A percentile compares a stretch with the other conserved stretches of the same genome.
These are phyloP conservation scores for Dothiorella sarmentorum DNA, from an alignment of 2,329 filamentous ascomycete species.

Conservation along the genomic window DNA sequence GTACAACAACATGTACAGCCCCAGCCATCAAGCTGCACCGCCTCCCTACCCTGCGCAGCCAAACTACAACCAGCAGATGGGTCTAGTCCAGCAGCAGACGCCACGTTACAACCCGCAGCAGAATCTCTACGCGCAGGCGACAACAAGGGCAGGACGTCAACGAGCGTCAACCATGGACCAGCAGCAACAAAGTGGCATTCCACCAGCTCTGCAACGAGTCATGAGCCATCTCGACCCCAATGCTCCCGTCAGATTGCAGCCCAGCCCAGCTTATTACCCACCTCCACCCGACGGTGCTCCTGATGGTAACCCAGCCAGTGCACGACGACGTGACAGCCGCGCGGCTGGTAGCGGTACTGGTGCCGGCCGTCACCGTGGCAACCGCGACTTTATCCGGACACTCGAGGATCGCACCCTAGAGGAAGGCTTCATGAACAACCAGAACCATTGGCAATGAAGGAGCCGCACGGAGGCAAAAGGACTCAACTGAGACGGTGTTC, in stretches of 20 bases:
- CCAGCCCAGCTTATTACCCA: constrained; percentile 95
- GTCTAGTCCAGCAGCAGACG: constrained; percentile 37
- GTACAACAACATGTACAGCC: constrained; percentile 76
- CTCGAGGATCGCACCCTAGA: constrained; percentile 92
- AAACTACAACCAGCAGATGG: constrained; percentile 57
- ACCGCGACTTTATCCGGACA: constrained; percentile 90
- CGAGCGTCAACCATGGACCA: constrained; percentile 96
- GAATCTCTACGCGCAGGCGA: constrained; percentile 70
- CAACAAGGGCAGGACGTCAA: constrained; percentile 74
- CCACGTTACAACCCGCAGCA: constrained; percentile 59
- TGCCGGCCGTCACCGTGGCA: constrained; percentile 50
- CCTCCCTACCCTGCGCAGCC: constrained; percentile 76
- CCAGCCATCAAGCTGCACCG: constrained; percentile 65
- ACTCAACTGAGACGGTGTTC: neutral
- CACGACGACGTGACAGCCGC: constrained; percentile 73
- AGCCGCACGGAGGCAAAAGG: neutral
- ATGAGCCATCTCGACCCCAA: constrained; percentile 94
- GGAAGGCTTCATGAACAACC: constrained; percentile 75
- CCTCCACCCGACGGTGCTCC: constrained; percentile 81
- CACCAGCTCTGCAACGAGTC: constrained; percentile 86
- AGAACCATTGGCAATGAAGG: constrained; percentile 63
- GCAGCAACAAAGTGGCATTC: constrained; percentile 87
- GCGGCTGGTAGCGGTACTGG: constrained; percentile 54
- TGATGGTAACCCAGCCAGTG: constrained; percentile 60
- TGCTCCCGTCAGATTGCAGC: constrained; percentile 88